Conservation (phyloP, 75 land plant species). For the Sequoiadendron giganteum region DNA sequence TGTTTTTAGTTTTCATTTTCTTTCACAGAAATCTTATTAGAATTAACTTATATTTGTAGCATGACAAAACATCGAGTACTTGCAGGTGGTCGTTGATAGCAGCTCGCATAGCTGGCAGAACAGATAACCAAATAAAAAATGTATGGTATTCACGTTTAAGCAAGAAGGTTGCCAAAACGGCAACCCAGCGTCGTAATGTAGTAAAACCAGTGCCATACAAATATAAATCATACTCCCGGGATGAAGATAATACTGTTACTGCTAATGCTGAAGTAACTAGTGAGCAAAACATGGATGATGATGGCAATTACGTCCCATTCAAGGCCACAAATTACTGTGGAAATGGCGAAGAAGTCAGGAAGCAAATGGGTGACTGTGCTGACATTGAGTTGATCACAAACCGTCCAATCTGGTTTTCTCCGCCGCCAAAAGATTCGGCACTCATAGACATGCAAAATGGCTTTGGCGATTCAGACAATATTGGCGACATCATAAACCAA, state of each 20-base stretch:
- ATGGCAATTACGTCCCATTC: neutral
- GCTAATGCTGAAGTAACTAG: neutral
- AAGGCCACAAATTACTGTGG: neutral
- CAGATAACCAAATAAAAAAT: slow-evolving; percentile 3
- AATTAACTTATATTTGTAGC: neutral
- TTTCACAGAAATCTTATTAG: neutral
- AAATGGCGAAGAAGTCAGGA: neutral
- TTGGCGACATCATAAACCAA: neutral
- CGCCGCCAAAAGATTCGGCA: neutral
- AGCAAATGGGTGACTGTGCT: neutral
- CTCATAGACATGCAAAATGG: neutral
- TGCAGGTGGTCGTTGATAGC: slow-evolving; percentile 6
- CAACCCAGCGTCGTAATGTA: neutral
- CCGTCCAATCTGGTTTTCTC: neutral
- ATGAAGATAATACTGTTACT: neutral
- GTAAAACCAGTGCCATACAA: neutral
- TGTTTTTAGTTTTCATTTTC: neutral
- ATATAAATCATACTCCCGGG: neutral
- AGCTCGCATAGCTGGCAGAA: neutral
- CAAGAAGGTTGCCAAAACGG: neutral
- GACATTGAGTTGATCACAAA: neutral
- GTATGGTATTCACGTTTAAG: neutral
- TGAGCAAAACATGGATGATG: neutral
- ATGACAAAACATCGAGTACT: neutral
- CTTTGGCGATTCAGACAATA: neutral